Conservation (phyloP, 129 eudicot species). For the Flaveria brownii region DNA sequence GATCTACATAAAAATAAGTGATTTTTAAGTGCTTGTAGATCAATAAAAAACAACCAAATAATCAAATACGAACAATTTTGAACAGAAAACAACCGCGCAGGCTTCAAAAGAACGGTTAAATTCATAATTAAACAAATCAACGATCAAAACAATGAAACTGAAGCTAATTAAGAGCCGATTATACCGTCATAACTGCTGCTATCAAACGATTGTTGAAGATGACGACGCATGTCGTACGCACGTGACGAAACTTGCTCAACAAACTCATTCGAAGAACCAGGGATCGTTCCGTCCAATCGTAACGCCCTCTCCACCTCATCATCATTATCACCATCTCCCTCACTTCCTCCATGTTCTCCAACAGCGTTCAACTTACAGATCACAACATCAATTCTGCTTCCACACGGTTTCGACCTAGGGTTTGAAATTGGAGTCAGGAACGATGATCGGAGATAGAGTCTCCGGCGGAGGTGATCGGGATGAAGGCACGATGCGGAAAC, state of each 20-base stretch:
- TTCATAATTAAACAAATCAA: neutral
- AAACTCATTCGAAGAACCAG: slow-evolving; percentile 79
- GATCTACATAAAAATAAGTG: neutral
- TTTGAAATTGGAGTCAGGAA: neutral
- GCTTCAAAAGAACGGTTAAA: too few species aligned
- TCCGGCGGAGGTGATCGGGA: slow-evolving; percentile 23
- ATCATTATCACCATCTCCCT: slow-evolving; percentile 41
- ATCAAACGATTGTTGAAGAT: slow-evolving; percentile 82
- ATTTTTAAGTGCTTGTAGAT: neutral
- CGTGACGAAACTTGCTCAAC: slow-evolving; percentile 88
- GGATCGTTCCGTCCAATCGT: slow-evolving; percentile 89
- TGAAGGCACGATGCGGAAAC: slow-evolving; percentile 27
- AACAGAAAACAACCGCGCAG: too few species aligned
- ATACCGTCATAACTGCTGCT: slow-evolving; percentile 91
- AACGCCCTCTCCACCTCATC: slow-evolving; percentile 82
- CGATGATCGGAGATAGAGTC: slow-evolving; percentile 2
- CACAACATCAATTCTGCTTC: neutral
- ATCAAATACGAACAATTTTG: too few species aligned
- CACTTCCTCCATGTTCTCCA: slow-evolving; percentile 19
- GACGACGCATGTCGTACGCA: slow-evolving; percentile 94
- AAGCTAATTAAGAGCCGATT: neutral
- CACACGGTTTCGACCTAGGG: neutral
- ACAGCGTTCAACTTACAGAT: slow-evolving; percentile 36
- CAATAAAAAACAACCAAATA: too few species aligned
- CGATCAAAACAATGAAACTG: neutral